Evolutionary conservation across 192 early-diverging fungal genomes (phyloP).

Genomic region (Coemansia sp.): DNA sequence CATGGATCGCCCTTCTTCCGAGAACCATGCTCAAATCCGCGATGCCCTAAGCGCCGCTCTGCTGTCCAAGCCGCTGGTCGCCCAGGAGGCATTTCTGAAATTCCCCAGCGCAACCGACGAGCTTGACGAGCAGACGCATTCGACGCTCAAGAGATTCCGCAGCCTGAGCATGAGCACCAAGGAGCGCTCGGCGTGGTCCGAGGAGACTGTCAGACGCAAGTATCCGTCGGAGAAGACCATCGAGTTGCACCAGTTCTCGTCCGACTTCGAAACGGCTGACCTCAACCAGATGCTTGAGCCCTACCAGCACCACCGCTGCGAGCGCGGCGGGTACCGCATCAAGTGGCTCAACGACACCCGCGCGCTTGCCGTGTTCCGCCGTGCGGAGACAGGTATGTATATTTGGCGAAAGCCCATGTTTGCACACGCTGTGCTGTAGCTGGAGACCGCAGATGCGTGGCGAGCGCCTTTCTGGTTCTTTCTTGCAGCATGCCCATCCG

Average conservation of each 20-base stretch:
- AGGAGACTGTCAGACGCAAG: conserved; percentile 54
- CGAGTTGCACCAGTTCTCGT: conserved; percentile 53
- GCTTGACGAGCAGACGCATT: conserved; percentile 27
- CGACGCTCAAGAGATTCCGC: conserved; percentile 45
- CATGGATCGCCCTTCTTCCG: conserved; percentile 44
- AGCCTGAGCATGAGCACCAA: conserved; percentile 53
- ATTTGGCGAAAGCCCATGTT: not conserved
- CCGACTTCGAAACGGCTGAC: conserved; percentile 55
- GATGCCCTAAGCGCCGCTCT: conserved; percentile 47
- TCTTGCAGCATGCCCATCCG: not conserved
- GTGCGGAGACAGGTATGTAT: conserved; percentile 51
- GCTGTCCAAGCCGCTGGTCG: conserved; percentile 41
- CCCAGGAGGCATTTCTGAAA: conserved; percentile 40
- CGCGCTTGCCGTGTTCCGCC: conserved; percentile 55
- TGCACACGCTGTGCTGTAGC: conserved; percentile 10
- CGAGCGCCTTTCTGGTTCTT: not conserved
- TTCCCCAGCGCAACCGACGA: conserved; percentile 43
- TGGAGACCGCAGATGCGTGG: no score
- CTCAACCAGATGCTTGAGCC: conserved; percentile 58
- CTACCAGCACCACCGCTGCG: conserved; percentile 56
- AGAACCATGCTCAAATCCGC: conserved; percentile 42
- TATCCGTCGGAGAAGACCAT: conserved; percentile 55
- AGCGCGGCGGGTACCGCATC: conserved; percentile 56
- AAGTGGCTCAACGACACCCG: conserved; percentile 57
- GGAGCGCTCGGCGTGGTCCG: conserved; percentile 51